A percentile compares a stretch with the other conserved stretches of the same genome.
phyloP scores from a whole-genome alignment of 352 stramenopile species.

The Phytophthora idaei region DNA sequence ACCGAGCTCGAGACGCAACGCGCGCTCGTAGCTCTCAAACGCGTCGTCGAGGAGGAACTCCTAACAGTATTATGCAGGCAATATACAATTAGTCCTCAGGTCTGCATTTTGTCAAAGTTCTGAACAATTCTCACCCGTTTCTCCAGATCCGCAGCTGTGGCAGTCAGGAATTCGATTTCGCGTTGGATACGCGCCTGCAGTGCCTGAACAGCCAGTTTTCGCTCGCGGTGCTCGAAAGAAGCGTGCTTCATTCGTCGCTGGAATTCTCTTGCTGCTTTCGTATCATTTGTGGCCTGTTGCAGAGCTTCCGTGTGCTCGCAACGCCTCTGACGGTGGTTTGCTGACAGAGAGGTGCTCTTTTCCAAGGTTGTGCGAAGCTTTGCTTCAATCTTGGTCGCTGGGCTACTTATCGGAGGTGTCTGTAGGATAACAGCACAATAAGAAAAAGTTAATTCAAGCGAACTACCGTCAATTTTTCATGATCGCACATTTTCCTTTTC shows the following conservation, averaged over 20 bases:
- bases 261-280: conserved; percentile 33
- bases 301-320: conserved; percentile 27
- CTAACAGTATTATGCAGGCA: conserved; percentile 34
- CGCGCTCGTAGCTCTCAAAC: conserved; percentile 57
- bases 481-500: conserved; percentile 35
- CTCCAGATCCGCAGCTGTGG: conserved; percentile 49
- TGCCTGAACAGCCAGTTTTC: conserved; percentile 62
- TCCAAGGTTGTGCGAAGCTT: conserved; percentile 17
- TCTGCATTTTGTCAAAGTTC: neutral
- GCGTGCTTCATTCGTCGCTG: conserved; percentile 42
- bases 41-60: conserved; percentile 68
- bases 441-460: neutral
- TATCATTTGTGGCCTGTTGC: conserved; percentile 11
- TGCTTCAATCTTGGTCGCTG: conserved; percentile 14
- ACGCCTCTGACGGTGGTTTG: conserved; percentile 20
- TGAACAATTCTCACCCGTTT: conserved; percentile 38
- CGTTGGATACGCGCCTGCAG: conserved; percentile 55
- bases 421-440: neutral
- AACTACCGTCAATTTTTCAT: neutral
- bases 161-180: conserved; percentile 64
- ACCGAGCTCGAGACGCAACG: conserved; percentile 43
- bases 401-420: conserved; percentile 5
- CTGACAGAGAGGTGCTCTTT: conserved; percentile 26
- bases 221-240: conserved; percentile 53
- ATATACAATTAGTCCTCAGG: conserved; percentile 22